Evolutionary conservation across 2,329 filamentous ascomycete species (phyloP).

Genomic region (Fusarium poae): DNA sequence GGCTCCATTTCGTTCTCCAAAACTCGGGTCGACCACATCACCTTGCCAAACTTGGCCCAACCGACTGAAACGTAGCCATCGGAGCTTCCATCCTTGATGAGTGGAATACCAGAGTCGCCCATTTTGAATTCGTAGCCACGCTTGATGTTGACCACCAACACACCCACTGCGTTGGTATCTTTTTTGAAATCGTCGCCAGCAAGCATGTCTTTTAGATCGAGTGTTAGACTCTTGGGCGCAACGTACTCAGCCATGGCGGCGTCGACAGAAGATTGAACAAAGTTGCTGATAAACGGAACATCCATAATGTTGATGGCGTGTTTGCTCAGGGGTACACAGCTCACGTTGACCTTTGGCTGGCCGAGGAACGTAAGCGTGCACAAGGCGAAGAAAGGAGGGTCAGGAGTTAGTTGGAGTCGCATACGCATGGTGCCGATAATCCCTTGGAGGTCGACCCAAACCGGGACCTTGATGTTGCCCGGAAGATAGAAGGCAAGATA

Average conservation of each 20-base stretch:
- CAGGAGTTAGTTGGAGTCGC: slow-evolving; percentile 78
- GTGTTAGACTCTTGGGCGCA: slow-evolving; percentile 78
- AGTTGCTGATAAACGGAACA: slow-evolving; percentile 78
- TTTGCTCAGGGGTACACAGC: slow-evolving; percentile 77
- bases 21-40: slow-evolving; percentile 72
- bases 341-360: slow-evolving; percentile 78
- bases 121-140: slow-evolving; percentile 78
- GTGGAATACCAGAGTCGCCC: slow-evolving; percentile 73
- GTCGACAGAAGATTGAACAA: slow-evolving; percentile 80
- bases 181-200: slow-evolving; percentile 84
- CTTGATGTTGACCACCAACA: slow-evolving; percentile 75
- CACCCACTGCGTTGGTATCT: slow-evolving; percentile 73
- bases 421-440: slow-evolving; percentile 78
- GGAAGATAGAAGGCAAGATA: slow-evolving; percentile 78
- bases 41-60: slow-evolving; percentile 82
- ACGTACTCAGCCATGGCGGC: slow-evolving; percentile 82
- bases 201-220: slow-evolving; percentile 82
- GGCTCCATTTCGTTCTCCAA: slow-evolving; percentile 75
- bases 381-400: slow-evolving; percentile 82
- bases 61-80: slow-evolving; percentile 80
- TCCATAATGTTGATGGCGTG: slow-evolving; percentile 80
- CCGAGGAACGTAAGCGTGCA: slow-evolving; percentile 81
- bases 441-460: slow-evolving; percentile 82
- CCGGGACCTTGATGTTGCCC: slow-evolving; percentile 66
- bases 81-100: slow-evolving; percentile 70